Conservation (phyloP, 305 asterid species). For the Solanum chacoense region DNA sequence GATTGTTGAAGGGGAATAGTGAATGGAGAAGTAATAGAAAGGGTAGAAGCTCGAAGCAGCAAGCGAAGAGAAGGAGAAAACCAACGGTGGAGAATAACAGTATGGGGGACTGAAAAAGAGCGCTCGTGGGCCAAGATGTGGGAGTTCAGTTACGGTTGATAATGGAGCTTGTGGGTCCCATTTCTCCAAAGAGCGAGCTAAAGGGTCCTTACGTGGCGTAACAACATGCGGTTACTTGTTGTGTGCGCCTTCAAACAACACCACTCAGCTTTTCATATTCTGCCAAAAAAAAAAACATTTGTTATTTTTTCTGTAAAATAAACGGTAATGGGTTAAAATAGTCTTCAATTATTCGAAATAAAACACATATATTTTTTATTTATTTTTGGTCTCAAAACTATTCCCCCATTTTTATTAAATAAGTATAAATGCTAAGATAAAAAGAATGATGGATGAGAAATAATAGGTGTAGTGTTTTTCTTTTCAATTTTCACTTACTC, state of each 20-base stretch:
- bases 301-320: no score
- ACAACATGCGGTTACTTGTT: neutral
- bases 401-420: neutral
- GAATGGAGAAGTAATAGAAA: neutral
- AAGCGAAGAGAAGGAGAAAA: neutral
- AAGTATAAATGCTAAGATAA: neutral
- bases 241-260: neutral
- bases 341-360: no score
- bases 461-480: neutral
- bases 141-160: slow-evolving; percentile 14
- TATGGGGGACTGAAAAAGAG: neutral
- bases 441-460: neutral
- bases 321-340: no score
- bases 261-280: neutral
- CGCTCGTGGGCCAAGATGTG: slow-evolving; percentile 17
- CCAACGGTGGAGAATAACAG: slow-evolving; percentile 3
- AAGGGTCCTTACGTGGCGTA: neutral
- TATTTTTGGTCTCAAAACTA: neutral
- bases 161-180: slow-evolving; percentile 6
- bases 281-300: neutral
- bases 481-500: neutral
- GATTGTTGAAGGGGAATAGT: neutral
- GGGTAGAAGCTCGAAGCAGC: neutral
- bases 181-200: neutral
- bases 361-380: no score